phyloP scores from a whole-genome alignment of 768 basidiomycete species.

The Fomitopsis pulvina region DNA sequence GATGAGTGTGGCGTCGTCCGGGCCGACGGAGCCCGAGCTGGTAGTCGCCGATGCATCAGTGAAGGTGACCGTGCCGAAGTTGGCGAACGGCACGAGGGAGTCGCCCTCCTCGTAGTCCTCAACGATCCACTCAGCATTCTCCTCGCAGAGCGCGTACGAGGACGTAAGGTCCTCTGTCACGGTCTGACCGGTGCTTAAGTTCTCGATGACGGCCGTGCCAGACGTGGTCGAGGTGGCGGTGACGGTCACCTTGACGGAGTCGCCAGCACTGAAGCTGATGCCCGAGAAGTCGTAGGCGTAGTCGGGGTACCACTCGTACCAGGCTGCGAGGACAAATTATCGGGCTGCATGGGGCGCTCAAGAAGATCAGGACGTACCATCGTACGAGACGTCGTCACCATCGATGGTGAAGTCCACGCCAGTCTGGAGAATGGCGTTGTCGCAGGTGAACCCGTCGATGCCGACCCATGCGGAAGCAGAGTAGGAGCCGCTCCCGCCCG shows the following conservation, averaged over 20 bases:
- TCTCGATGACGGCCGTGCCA: conserved; percentile 23
- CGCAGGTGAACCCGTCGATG: conserved; percentile 31
- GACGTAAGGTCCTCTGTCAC: conserved; percentile 26
- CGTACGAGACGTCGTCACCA: conserved; percentile 19
- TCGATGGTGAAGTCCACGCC: conserved; percentile 28
- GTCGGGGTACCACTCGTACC: conserved; percentile 30
- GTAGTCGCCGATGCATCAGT: conserved; percentile 25
- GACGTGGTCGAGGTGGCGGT: conserved; percentile 21
- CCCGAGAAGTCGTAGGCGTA: conserved; percentile 28
- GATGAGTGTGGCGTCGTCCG: conserved; percentile 27
- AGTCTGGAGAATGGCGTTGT: conserved; percentile 29
- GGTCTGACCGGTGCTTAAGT: conserved; percentile 21
- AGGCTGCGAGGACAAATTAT: conserved; percentile 12
- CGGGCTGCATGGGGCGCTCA: neutral
- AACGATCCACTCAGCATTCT: conserved; percentile 34
- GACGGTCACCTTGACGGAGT: conserved; percentile 24
- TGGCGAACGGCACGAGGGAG: conserved; percentile 29
- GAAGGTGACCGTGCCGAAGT: conserved; percentile 33
- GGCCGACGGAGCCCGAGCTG: conserved; percentile 19
- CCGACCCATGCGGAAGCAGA: conserved; percentile 32
- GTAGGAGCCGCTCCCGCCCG: conserved; percentile 20
- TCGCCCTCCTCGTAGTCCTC: conserved; percentile 24
- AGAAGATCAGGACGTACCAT: conserved; percentile 17
- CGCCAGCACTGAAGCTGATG: conserved; percentile 22
- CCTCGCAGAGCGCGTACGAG: conserved; percentile 23